phyloP scores from a whole-genome alignment of 495 filamentous ascomycete species.

The Melanomma pulvis-pyrius region DNA sequence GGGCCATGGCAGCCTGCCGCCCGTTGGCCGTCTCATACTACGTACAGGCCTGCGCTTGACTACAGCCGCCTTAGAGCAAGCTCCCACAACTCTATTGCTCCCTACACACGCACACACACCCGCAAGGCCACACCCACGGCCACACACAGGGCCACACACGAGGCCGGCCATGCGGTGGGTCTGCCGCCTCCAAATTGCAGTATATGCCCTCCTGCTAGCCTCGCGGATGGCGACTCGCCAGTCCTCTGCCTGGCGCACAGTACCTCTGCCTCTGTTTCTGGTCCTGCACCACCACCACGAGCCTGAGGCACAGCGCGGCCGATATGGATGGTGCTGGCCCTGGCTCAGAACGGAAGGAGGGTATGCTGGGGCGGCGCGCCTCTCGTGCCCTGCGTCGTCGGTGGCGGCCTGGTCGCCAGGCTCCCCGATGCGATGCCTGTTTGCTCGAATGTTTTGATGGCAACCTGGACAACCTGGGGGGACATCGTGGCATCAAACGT shows the following conservation, averaged over 20 bases:
- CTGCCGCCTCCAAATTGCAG: neutral
- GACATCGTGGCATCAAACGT: neutral
- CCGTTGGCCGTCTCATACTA: conserved; percentile 30
- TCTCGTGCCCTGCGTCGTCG: conserved; percentile 11
- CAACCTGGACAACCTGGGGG: neutral
- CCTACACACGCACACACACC: no score
- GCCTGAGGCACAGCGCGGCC: conserved; percentile 3
- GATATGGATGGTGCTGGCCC: neutral
- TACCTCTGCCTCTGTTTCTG: neutral
- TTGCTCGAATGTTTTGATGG: conserved; percentile 25
- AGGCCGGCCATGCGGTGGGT: neutral
- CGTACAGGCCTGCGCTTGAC: conserved; percentile 8
- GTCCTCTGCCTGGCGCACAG: conserved; percentile 22
- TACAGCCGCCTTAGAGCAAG: neutral
- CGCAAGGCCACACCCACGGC: no score
- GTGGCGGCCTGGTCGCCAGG: conserved; percentile 9
- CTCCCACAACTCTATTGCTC: conserved; percentile 13
- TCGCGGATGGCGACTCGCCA: conserved; percentile 26
- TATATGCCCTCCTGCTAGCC: neutral
- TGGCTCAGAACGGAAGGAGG: conserved; percentile 14
- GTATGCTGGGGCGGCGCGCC: neutral
- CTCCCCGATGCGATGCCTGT: conserved; percentile 8
- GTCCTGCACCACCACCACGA: neutral
- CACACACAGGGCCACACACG: no score
- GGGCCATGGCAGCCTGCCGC: conserved; percentile 18